These are phyloP conservation scores for Sicyos edulis DNA, from an alignment of 306 rosid genomes.

Conservation along the genomic window DNA sequence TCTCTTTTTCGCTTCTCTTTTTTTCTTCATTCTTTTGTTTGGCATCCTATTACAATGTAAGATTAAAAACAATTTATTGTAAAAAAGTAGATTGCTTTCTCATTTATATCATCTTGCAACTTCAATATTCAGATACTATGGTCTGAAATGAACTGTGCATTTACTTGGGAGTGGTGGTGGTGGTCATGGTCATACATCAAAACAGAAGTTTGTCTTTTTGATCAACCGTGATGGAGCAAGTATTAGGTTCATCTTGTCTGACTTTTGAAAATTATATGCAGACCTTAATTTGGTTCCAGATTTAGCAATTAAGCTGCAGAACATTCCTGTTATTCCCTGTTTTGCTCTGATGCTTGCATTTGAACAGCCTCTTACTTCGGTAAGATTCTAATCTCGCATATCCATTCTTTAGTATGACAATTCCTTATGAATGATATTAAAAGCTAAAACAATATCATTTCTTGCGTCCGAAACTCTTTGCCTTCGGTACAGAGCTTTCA, in stretches of 20 bases:
- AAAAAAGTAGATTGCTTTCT: neutral
- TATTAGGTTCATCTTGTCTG: neutral
- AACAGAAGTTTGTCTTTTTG: neutral
- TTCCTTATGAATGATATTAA: neutral
- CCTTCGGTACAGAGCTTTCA: neutral
- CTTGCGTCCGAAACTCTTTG: neutral
- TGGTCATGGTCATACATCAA: neutral
- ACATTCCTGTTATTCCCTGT: constrained; percentile 65
- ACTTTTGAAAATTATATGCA: constrained; percentile 29
- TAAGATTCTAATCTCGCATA: constrained; percentile 35
- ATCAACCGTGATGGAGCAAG: neutral
- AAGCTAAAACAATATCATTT: neutral
- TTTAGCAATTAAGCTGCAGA: constrained; percentile 50
- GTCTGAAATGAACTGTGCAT: neutral
- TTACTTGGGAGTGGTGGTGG: constrained; percentile 9
- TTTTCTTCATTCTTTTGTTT: neutral
- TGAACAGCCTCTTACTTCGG: constrained; percentile 66
- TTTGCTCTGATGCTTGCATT: constrained; percentile 86
- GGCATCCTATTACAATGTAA: neutral
- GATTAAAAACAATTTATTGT: neutral
- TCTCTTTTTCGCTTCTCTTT: neutral
- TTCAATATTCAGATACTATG: constrained; percentile 8
- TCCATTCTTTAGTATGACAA: constrained; percentile 1
- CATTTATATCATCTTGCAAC: neutral
- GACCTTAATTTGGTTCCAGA: constrained; percentile 60